Base-by-base conservation (phyloP, 192 early-diverging fungal species). In the Coemansia sp. region DNA sequence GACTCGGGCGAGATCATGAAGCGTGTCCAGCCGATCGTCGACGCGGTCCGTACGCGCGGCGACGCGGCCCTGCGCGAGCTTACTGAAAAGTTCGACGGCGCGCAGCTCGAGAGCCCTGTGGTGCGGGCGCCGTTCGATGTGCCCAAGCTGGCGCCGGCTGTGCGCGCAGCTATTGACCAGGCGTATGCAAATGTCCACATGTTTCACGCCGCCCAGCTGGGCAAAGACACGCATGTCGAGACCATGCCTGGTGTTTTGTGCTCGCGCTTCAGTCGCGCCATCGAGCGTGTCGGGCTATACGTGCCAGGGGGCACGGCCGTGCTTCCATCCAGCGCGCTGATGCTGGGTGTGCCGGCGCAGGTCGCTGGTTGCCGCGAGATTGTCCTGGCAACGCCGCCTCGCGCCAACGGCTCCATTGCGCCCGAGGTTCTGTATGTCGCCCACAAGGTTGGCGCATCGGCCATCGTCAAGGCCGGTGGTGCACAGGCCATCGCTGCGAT, bases 381-480 rank as follows among this genome's bases (percentile, higher is more conserved):
- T 65, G 88, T 97, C 4, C 75, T 99, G 57, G 96, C 95, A 23
- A 91, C 90, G 5, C 96, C 96, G 22, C 96, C 96, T 21, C 79
- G 90, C 29, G 65, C 82, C 29, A 92, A 97, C 64, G 96, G 96
- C 20, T 80, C 84, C 20, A 77, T 94, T 55, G 86, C 85, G 3
- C 94, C 95, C 21, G 96, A 99, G 68, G 92, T 99, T 5, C 78
- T 99, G 48, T 99, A 99, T 56, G 96, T 96, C 14, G 96, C 96
- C 7, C 80, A 90, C 64, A 98, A 97, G 85, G 79, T 96, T 31
- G 94, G 94, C 5, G 96, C 92, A n/a, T 79, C 86, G 3, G 82
- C 86, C 42, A 83, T 99, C 44, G 73, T 99, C 32, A 75, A 83
- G 44, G 96, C 95, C 2, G 96, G 96, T 45, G 96, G 96, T 40